Evolutionary conservation across 148 eudicot genomes (phyloP).

Genomic region (Silene conica): DNA sequence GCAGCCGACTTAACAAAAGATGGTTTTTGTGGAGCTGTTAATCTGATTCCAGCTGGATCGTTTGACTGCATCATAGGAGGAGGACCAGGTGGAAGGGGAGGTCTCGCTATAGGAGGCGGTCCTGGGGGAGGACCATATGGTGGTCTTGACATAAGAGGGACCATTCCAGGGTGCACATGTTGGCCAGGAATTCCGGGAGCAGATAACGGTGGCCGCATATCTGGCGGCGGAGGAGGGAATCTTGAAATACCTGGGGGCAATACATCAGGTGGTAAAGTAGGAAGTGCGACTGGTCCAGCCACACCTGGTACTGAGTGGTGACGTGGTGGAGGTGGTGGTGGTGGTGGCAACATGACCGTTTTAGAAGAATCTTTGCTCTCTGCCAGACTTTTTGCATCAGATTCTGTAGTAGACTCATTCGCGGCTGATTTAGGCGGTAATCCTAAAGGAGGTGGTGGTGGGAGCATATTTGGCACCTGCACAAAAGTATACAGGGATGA

Average conservation of each 20-base stretch:
- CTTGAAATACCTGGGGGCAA: constrained; percentile 81
- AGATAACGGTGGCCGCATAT: constrained; percentile 55
- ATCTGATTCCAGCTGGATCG: constrained; percentile 31
- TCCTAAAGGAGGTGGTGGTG: constrained; percentile 84
- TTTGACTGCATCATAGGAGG: constrained; percentile 61
- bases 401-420: constrained; percentile 46
- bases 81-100: constrained; percentile 97
- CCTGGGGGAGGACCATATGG: constrained; percentile 84
- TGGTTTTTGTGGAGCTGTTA: constrained; percentile 66
- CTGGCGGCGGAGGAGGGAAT: constrained; percentile 72
- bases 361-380: constrained; percentile 50
- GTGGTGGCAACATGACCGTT: constrained; percentile 71
- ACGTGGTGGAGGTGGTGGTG: constrained; percentile 78
- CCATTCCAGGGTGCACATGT: constrained; percentile 61
- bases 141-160: constrained; percentile 67
- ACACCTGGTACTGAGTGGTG: constrained; percentile 49
- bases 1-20: constrained; percentile 95
- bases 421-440: constrained; percentile 37
- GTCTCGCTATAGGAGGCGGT: constrained; percentile 88
- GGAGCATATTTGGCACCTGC: constrained; percentile 54
- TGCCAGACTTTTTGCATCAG: constrained; percentile 43
- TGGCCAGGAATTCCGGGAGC: constrained; percentile 60
- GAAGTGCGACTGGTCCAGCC: constrained; percentile 41
- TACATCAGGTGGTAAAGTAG: constrained; percentile 62
- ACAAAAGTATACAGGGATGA: background rate